Evolutionary conservation across 2,329 filamentous ascomycete species (phyloP).

Genomic region (Simplicillium aogashimaense): DNA sequence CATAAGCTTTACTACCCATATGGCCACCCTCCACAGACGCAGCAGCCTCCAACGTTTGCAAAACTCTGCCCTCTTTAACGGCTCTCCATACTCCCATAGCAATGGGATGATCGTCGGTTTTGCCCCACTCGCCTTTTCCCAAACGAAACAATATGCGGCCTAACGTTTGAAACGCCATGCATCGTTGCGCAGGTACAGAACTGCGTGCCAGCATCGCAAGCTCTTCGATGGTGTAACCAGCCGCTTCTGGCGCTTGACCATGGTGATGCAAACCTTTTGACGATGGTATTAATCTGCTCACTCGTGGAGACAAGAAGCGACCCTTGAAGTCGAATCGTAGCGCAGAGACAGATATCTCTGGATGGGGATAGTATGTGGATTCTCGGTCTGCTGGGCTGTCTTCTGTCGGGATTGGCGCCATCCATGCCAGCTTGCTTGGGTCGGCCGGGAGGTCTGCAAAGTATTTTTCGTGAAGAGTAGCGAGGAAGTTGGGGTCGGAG

Average conservation of each 20-base stretch:
- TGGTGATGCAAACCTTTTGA: slow-evolving; percentile 86
- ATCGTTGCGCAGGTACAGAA: slow-evolving; percentile 75
- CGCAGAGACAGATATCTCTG: slow-evolving; percentile 61
- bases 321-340: slow-evolving; percentile 87
- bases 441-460: slow-evolving; percentile 82
- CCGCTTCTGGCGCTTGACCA: slow-evolving; percentile 81
- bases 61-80: slow-evolving; percentile 64
- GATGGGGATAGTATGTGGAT: slow-evolving; percentile 69
- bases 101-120: slow-evolving; percentile 44
- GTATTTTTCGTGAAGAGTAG: slow-evolving; percentile 81
- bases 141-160: slow-evolving; percentile 78
- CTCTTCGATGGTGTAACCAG: slow-evolving; percentile 87
- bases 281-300: slow-evolving; percentile 63
- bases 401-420: slow-evolving; percentile 60
- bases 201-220: slow-evolving; percentile 72
- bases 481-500: slow-evolving; percentile 70
- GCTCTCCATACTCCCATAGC: slow-evolving; percentile 76
- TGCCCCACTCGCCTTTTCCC: slow-evolving; percentile 62
- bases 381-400: slow-evolving; percentile 19
- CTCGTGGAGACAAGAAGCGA: slow-evolving; percentile 65
- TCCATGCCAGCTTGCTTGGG: slow-evolving; percentile 81
- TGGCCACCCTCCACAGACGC: slow-evolving; percentile 61
- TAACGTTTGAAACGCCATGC: slow-evolving; percentile 83
- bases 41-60: slow-evolving; percentile 70
- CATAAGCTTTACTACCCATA: slow-evolving; percentile 72